Evolutionary conservation across 2,329 filamentous ascomycete species (phyloP).

Genomic region (Neofusicoccum laricinum): DNA sequence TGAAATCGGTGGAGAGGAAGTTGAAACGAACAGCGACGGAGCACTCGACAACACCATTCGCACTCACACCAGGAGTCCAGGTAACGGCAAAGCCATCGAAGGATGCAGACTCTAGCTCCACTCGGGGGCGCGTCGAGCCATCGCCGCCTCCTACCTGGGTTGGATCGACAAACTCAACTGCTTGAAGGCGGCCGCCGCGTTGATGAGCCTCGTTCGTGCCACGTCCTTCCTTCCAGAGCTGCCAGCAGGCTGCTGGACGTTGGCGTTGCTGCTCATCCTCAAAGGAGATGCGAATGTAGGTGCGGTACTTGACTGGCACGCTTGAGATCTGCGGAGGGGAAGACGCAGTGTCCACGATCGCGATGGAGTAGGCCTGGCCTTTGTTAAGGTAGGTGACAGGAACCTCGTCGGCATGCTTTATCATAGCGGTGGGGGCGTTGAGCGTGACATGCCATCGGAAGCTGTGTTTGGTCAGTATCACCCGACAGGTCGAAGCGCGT

Average conservation of each 20-base stretch:
- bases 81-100: slow-evolving; percentile 93
- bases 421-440: slow-evolving; percentile 95
- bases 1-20: slow-evolving; percentile 97
- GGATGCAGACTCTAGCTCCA: slow-evolving; percentile 61
- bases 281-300: slow-evolving; percentile 91
- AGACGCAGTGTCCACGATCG: slow-evolving; percentile 73
- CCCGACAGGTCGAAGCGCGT: background rate
- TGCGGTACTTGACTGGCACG: slow-evolving; percentile 73
- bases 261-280: slow-evolving; percentile 91
- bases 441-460: slow-evolving; percentile 89
- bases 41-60: slow-evolving; percentile 69
- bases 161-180: slow-evolving; percentile 85
- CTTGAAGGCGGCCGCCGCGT: slow-evolving; percentile 84
- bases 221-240: slow-evolving; percentile 91
- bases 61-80: slow-evolving; percentile 68
- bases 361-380: slow-evolving; percentile 87
- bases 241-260: slow-evolving; percentile 81
- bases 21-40: slow-evolving; percentile 93
- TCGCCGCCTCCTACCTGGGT: slow-evolving; percentile 55
- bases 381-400: slow-evolving; percentile 99
- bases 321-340: slow-evolving; percentile 49
- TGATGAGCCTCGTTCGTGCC: slow-evolving; percentile 96
- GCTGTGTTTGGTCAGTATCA: slow-evolving; percentile 38
- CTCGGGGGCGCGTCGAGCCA: slow-evolving; percentile 42
- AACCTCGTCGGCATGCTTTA: slow-evolving; percentile 83